Percentiles rank a stretch among this genome's conserved stretches.
Evolutionary conservation across 2,329 filamentous ascomycete genomes (phyloP).

Genomic region (Fusarium nelsonii): DNA sequence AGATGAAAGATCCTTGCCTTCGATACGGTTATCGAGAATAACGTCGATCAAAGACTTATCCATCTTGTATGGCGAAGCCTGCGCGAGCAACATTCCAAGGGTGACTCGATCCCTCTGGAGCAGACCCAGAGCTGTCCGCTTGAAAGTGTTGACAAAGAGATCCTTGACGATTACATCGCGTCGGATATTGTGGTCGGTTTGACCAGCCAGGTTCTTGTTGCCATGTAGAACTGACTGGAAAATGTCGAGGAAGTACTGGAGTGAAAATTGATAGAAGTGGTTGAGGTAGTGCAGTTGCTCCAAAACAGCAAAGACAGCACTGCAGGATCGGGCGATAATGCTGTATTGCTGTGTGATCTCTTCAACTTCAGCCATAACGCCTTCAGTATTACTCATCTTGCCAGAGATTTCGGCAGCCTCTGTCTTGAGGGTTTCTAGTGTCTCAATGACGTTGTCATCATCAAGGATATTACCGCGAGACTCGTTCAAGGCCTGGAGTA

Average conservation of each 20-base stretch:
- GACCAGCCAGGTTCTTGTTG: conserved; percentile 78
- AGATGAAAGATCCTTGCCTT: conserved; percentile 83
- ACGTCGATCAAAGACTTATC: conserved; percentile 89
- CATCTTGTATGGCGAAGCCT: conserved; percentile 96
- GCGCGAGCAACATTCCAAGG: conserved; percentile 92
- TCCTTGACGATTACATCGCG: conserved; percentile 92
- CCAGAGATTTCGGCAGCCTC: conserved; percentile 95
- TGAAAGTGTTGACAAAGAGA: conserved; percentile 91
- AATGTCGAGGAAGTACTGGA: conserved; percentile 98
- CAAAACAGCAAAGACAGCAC: conserved; percentile 94
- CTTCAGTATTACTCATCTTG: conserved; percentile 97
- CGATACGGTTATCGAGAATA: conserved; percentile 82
- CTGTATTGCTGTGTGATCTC: conserved; percentile 95
- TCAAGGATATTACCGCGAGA: conserved; percentile 98
- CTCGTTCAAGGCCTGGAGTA: conserved; percentile 95
- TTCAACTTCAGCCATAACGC: conserved; percentile 98
- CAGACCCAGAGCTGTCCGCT: conserved; percentile 91
- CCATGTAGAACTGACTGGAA: conserved; percentile 91
- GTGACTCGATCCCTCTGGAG: conserved; percentile 95
- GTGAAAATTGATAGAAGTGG: conserved; percentile 99
- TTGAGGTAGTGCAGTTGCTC: conserved; percentile 98
- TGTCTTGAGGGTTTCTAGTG: conserved; percentile 96
- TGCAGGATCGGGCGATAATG: conserved; percentile 93
- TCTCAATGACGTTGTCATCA: conserved; percentile 98
- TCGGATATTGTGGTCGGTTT: conserved; percentile 80